Conservation (phyloP, 1,139 yeast species). For the Hanseniaspora gamundiae region DNA sequence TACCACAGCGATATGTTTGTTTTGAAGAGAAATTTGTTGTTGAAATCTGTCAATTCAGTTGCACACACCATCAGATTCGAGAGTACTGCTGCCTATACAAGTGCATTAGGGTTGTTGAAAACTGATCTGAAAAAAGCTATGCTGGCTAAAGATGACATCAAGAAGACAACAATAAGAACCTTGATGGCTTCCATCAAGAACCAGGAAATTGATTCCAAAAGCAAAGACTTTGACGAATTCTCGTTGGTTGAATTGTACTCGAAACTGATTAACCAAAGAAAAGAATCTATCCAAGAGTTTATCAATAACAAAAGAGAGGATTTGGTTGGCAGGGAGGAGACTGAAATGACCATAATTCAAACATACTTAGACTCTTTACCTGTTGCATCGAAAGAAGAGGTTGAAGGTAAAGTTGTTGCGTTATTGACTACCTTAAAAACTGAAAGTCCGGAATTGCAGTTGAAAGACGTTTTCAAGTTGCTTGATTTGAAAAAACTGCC, state of each 20-base stretch:
- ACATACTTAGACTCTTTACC: slow-evolving; percentile 34
- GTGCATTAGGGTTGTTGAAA: slow-evolving; percentile 29
- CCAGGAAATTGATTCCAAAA: slow-evolving; percentile 41
- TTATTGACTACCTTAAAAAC: slow-evolving; percentile 27
- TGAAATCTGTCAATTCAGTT: background rate
- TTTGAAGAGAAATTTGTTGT: background rate
- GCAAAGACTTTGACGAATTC: slow-evolving; percentile 35
- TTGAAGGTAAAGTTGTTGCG: slow-evolving; percentile 31
- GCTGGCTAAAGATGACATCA: slow-evolving; percentile 31
- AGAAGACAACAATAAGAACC: slow-evolving; percentile 44
- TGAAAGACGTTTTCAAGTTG: slow-evolving; percentile 33
- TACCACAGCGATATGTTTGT: background rate
- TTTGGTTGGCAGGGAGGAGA: slow-evolving; percentile 41
- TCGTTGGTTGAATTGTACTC: slow-evolving; percentile 35
- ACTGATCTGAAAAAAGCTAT: slow-evolving; percentile 38
- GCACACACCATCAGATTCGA: slow-evolving; percentile 20
- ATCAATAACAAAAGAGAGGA: slow-evolving; percentile 39
- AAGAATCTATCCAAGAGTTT: slow-evolving; percentile 42
- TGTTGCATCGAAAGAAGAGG: slow-evolving; percentile 39
- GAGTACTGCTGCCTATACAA: slow-evolving; percentile 27
- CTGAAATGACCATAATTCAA: slow-evolving; percentile 36
- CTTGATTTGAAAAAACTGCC: slow-evolving; percentile 39
- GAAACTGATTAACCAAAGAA: slow-evolving; percentile 42
- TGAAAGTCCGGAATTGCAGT: slow-evolving; percentile 22
- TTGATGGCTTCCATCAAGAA: slow-evolving; percentile 49